These are phyloP conservation scores for Trichosporon asahii DNA, from an alignment of 1,284 basidiomycete species.

Conservation along the genomic window DNA sequence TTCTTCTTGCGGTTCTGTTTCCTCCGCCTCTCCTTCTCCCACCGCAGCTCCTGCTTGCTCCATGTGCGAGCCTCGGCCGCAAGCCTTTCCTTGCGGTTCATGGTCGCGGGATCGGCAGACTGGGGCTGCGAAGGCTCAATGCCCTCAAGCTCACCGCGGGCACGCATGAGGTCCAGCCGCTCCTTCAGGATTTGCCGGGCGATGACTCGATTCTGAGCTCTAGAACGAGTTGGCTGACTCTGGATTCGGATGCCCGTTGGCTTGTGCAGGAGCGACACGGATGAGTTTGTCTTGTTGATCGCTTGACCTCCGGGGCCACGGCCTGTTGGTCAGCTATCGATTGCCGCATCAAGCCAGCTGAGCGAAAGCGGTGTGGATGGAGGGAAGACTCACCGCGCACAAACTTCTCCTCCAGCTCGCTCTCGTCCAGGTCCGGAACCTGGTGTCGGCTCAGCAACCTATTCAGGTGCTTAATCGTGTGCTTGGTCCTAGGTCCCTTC, in stretches of 20 bases:
- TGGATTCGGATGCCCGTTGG: constrained; percentile 53
- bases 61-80: constrained; percentile 25
- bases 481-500: neutral
- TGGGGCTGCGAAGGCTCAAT: neutral
- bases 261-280: constrained; percentile 50
- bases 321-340: constrained; percentile 29
- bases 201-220: constrained; percentile 51
- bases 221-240: constrained; percentile 52
- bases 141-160: constrained; percentile 22
- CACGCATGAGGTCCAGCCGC: constrained; percentile 40
- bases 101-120: neutral
- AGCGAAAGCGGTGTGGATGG: neutral
- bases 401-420: constrained; percentile 50
- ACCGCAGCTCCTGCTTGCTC: constrained; percentile 44
- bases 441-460: constrained; percentile 33
- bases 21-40: constrained; percentile 47
- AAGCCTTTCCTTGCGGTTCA: constrained; percentile 29
- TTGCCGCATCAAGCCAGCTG: too few species aligned
- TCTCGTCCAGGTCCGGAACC: constrained; percentile 38
- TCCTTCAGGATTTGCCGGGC: constrained; percentile 50
- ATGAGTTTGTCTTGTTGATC: constrained; percentile 54
- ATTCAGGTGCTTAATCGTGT: constrained; percentile 45
- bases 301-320: constrained; percentile 54
- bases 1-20: constrained; percentile 50
- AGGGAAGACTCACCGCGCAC: constrained; percentile 41